Evolutionary conservation across 352 stramenopile species (phyloP).

Genomic region (Phytophthora crassamura): DNA sequence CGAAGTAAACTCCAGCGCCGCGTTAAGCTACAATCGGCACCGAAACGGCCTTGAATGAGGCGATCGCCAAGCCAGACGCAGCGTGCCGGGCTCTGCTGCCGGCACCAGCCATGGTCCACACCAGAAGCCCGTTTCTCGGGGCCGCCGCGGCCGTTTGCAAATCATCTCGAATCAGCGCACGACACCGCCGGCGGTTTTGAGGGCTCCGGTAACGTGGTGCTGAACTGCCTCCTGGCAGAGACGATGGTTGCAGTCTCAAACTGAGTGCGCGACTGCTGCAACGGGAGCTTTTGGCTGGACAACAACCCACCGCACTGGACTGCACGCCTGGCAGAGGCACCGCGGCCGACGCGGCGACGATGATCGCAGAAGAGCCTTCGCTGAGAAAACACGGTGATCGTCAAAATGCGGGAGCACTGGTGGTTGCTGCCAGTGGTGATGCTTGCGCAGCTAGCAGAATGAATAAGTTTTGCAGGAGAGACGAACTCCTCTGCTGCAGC

Average conservation of each 20-base stretch:
- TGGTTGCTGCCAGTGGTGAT: too few relatives aligned
- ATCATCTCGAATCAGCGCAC: conserved; percentile 27
- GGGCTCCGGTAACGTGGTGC: conserved; percentile 1
- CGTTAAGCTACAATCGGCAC: not conserved
- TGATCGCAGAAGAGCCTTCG: conserved; percentile 17
- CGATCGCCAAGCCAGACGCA: too few relatives aligned
- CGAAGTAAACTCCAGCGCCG: not conserved
- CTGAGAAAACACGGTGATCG: conserved; percentile 16
- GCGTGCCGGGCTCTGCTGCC: too few relatives aligned
- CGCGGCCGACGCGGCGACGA: conserved; percentile 4
- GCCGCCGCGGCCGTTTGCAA: not conserved
- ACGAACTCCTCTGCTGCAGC: too few relatives aligned
- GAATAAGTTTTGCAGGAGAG: too few relatives aligned
- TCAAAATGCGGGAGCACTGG: not conserved
- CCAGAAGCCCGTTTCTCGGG: conserved; percentile 5
- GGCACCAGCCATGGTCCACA: too few relatives aligned
- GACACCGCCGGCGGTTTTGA: conserved; percentile 15
- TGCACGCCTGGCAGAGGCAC: conserved; percentile 17
- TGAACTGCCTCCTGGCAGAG: conserved; percentile 22
- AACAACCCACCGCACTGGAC: not conserved
- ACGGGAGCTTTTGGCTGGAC: not conserved
- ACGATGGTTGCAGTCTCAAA: not conserved
- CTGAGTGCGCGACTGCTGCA: conserved; percentile 13
- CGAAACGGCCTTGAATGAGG: too few relatives aligned
- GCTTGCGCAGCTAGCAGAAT: too few relatives aligned